phyloP scores from a whole-genome alignment of 305 asterid genomes.

The Andrographis paniculata region DNA sequence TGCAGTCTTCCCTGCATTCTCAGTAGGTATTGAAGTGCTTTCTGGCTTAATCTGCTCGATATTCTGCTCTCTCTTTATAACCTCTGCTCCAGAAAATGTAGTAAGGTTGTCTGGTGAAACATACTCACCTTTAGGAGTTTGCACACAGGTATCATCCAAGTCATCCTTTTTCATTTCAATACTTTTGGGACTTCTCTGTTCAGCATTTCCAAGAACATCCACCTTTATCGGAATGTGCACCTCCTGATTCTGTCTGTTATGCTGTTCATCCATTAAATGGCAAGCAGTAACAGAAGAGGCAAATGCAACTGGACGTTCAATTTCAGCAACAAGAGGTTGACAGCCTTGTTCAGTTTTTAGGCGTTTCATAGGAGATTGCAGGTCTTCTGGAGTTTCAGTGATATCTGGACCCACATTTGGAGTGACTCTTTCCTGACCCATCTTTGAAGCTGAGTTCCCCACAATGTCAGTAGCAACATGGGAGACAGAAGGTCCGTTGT shows the following conservation, averaged over 20 bases:
- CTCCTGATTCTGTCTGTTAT: conserved; percentile 39
- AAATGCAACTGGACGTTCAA: conserved; percentile 32
- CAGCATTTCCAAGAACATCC: conserved; percentile 44
- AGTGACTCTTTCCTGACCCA: no score
- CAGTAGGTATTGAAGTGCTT: conserved; percentile 40
- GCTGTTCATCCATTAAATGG: conserved; percentile 32
- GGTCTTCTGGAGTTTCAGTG: conserved; percentile 52
- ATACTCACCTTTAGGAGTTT: conserved; percentile 38
- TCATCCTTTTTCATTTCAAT: conserved; percentile 35
- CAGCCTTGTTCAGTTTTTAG: conserved; percentile 64
- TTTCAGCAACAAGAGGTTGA: conserved; percentile 40
- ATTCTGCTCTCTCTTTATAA: conserved; percentile 50
- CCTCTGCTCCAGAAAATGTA: conserved; percentile 39
- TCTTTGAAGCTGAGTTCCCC: conserved; percentile 31
- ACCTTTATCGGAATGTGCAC: conserved; percentile 41
- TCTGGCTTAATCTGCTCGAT: conserved; percentile 47
- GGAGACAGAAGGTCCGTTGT: conserved; percentile 42
- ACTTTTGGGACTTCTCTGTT: conserved; percentile 34
- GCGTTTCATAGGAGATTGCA: conserved; percentile 75
- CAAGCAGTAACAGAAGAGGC: conserved; percentile 38
- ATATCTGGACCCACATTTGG: conserved; percentile 37
- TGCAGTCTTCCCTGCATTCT: conserved; percentile 73
- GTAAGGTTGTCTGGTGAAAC: conserved; percentile 32
- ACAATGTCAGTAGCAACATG: conserved; percentile 41
- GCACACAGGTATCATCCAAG: conserved; percentile 31